Conservation (phyloP, 75 land plant genomes). For the Picea sitchensis region DNA sequence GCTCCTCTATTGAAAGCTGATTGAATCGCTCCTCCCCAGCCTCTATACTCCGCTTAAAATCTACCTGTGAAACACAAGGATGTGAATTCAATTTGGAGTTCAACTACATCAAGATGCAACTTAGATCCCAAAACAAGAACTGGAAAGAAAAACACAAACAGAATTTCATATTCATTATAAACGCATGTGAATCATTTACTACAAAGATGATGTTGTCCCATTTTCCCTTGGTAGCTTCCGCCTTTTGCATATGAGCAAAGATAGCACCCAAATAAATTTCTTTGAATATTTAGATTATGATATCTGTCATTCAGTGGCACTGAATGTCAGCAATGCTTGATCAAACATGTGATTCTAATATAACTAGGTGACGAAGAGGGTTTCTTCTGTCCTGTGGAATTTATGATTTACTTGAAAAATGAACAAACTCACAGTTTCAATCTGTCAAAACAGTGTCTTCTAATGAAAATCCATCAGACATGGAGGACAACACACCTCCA, state of each 20-base stretch:
- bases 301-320: not conserved
- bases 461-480: not conserved
- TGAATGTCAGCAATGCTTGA: not conserved
- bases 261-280: not conserved
- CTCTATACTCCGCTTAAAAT: constrained; percentile 67
- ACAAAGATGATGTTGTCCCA: not conserved
- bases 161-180: not conserved
- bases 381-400: not conserved
- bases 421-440: not conserved
- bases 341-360: not conserved
- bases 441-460: not conserved
- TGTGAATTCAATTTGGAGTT: not conserved
- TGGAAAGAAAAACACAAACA: not conserved
- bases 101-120: not conserved
- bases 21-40: constrained; percentile 86
- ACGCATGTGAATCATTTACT: not conserved
- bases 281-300: not conserved
- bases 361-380: not conserved
- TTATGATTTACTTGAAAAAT: not conserved
- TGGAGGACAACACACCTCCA: not conserved
- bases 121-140: not conserved
- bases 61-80: constrained; percentile 37
- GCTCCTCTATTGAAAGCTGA: constrained; percentile 93
- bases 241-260: not conserved
- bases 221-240: not conserved